Evolutionary conservation across 2,329 filamentous ascomycete species (phyloP), one percentile per base, ranked within the genome.

Genomic region (Colletotrichum tofieldiae): DNA sequence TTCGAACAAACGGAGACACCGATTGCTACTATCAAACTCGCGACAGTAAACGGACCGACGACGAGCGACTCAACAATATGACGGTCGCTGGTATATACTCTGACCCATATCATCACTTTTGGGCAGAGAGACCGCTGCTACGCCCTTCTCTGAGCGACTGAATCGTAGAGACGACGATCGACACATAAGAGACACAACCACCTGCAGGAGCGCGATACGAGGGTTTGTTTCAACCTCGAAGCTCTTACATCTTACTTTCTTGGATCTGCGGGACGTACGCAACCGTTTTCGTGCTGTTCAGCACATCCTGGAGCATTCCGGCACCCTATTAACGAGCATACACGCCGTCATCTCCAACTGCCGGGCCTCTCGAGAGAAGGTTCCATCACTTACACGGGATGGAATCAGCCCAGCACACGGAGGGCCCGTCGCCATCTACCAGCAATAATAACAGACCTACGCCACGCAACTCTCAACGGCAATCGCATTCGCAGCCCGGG

Each of bases 321-420:
- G 8, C 49, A 32, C 11, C 8, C 59, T 55, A 54, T 65, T 60
- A 60, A 63, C 37, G 35, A 49, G 18, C 32, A 14, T 43, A 60
- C n/a, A 65, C 32, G 52, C 65, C 65, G 54, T 64, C 70, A 11
- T 69, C 52, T 55, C 45, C 35, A 12, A 32, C 35, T 3, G 23
- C 7, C 7, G 23, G 32, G 26, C 23, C n/a, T 35, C 32, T 35
- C 52, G 23, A 32, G 23, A 18, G 14, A 45, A 70, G 11, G 45
- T 43, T 26, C 39, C 45, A 64, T 54, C 26, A 39, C 45, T 45
- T 26, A 37, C 35, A 65, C 70, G 59, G 59, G 59, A 72, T 72
- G 70, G 70, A 69, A 60, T 60, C 70, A 43, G 70, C 70, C 70
- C 70, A 69, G 59, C 29, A 72, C 37, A 72, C 59, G 59, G 65